A percentile compares a stretch with the other conserved stretches of the same genome.
Evolutionary conservation across 2,329 filamentous ascomycete species (phyloP).

Genomic region (Ceratocystis destructans): DNA sequence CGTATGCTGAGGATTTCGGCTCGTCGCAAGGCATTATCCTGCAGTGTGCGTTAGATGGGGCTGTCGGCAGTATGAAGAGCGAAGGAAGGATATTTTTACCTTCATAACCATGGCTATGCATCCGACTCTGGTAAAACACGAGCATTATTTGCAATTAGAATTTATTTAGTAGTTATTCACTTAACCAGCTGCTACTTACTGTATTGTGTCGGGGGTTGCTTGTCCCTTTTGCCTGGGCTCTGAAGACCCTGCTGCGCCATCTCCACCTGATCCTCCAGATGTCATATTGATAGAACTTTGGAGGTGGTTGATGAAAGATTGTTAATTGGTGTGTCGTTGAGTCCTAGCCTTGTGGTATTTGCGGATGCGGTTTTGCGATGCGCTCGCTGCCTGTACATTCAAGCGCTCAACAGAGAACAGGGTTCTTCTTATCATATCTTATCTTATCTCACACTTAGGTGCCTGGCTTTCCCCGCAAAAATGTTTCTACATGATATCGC

Average conservation of each 20-base stretch:
- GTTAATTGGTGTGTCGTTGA: neutral
- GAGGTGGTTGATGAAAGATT: neutral
- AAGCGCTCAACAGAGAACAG: neutral
- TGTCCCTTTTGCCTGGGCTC: conserved; percentile 56
- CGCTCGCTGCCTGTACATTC: neutral
- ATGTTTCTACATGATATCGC: neutral
- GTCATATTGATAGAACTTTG: conserved; percentile 11
- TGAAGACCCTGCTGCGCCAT: conserved; percentile 43
- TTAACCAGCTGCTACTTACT: conserved; percentile 36
- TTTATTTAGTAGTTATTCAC: neutral
- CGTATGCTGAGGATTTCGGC: conserved; percentile 94
- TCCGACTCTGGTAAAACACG: conserved; percentile 30
- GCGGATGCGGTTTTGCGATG: conserved; percentile 6
- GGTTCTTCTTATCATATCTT: neutral
- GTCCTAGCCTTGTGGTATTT: conserved; percentile 6
- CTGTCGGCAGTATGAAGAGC: neutral
- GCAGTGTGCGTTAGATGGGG: conserved; percentile 10
- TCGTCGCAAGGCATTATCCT: conserved; percentile 70
- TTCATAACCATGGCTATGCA: conserved; percentile 50
- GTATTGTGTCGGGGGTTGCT: conserved; percentile 72
- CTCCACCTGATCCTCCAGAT: conserved; percentile 28
- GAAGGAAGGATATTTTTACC: conserved; percentile 14
- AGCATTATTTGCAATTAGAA: neutral
- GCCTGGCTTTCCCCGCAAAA: neutral
- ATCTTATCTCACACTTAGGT: neutral